phyloP scores from a whole-genome alignment of 1,284 basidiomycete genomes.

The Pyrrhoderma lamaoense region DNA sequence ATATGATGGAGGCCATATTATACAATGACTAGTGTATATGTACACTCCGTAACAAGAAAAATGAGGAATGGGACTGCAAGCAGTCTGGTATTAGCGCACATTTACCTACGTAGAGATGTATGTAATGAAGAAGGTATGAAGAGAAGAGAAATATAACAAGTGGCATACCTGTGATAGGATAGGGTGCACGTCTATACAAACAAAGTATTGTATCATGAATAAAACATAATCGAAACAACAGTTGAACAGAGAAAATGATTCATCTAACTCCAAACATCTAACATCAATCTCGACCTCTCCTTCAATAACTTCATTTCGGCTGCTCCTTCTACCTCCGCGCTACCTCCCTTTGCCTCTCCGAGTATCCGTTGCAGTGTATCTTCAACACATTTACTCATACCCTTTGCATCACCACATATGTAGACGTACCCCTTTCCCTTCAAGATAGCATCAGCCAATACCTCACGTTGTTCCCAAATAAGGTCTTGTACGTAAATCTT shows the following conservation, averaged over 20 bases:
- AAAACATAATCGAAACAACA: neutral
- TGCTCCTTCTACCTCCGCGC: conserved; percentile 75
- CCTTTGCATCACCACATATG: conserved; percentile 95
- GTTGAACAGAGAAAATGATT: too few species aligned
- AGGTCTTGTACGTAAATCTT: conserved; percentile 98
- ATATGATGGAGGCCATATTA: too few species aligned
- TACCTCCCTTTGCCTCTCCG: conserved; percentile 90
- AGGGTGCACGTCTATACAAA: too few species aligned
- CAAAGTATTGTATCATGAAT: neutral
- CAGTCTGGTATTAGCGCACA: too few species aligned
- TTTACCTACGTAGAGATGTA: too few species aligned
- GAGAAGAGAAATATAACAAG: neutral
- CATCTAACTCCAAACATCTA: conserved; percentile 75
- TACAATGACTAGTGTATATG: too few species aligned
- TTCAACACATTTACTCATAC: conserved; percentile 94
- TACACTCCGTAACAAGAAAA: too few species aligned
- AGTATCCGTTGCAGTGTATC: conserved; percentile 79
- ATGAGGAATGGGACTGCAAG: too few species aligned
- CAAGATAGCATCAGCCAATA: conserved; percentile 82
- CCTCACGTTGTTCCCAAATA: conserved; percentile 77
- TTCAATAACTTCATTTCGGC: conserved; percentile 92
- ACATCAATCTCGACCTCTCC: conserved; percentile 77
- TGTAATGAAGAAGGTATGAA: neutral
- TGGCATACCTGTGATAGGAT: too few species aligned
- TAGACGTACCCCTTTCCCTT: conserved; percentile 93